These are phyloP conservation scores for Coix lacrymajobi DNA, from an alignment of 176 grass and related monocot genomes.

Conservation along the genomic window DNA sequence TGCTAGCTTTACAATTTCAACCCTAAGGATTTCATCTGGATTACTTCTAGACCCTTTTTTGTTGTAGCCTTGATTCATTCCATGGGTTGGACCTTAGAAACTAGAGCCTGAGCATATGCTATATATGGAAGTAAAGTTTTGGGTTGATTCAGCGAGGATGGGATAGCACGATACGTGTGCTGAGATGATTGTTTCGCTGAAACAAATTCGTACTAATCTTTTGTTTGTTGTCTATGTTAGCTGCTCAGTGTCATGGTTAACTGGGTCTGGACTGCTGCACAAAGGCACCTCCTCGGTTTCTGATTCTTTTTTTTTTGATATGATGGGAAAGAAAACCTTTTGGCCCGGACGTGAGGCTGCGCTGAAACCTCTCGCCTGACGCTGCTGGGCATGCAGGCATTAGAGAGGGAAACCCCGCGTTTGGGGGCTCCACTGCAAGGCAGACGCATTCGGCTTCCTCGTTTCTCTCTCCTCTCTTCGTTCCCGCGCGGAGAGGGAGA, in stretches of 20 bases:
- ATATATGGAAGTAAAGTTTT: not conserved
- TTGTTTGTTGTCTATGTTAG: not conserved
- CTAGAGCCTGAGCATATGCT: not conserved
- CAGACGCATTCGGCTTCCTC: constrained; percentile 36
- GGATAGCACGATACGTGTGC: not conserved
- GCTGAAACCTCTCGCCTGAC: constrained; percentile 26
- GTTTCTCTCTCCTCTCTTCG: constrained; percentile 52
- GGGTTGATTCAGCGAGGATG: not conserved
- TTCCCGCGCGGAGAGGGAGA: constrained; percentile 40
- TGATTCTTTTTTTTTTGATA: not conserved
- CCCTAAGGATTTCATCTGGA: not conserved
- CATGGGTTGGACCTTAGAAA: not conserved
- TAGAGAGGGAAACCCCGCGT: constrained; percentile 20
- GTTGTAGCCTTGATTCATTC: not conserved
- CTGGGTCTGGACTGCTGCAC: not conserved
- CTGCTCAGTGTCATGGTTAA: not conserved
- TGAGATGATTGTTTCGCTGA: not conserved
- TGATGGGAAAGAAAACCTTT: not conserved
- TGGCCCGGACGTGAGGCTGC: not conserved
- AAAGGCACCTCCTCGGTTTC: not conserved
- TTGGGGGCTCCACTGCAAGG: constrained; percentile 22
- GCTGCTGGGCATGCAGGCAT: not conserved
- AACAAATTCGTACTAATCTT: not conserved
- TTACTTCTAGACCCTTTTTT: not conserved
- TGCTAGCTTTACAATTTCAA: not conserved